phyloP scores from a whole-genome alignment of 495 filamentous ascomycete species.

The Penicillium fimorum region DNA sequence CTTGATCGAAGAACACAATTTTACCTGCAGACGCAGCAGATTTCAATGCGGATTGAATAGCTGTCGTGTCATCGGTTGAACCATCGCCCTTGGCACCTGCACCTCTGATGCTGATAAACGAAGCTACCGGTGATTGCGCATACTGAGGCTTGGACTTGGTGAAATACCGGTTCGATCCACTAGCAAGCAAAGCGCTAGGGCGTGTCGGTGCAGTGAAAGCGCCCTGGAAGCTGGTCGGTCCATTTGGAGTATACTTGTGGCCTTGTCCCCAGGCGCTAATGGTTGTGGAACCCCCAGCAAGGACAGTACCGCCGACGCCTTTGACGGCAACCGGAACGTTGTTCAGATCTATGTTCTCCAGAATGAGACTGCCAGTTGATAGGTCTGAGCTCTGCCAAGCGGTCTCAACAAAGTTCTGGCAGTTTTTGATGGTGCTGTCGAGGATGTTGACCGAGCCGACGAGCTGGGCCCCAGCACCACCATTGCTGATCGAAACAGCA shows the following conservation, averaged over 20 bases:
- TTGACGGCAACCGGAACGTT: constrained; percentile 62
- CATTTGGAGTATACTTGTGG: constrained; percentile 46
- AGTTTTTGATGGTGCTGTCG: constrained; percentile 62
- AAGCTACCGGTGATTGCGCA: constrained; percentile 44
- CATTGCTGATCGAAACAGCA: constrained; percentile 47
- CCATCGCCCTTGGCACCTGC: constrained; percentile 68
- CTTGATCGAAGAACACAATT: constrained; percentile 51
- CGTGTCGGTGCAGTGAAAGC: constrained; percentile 35
- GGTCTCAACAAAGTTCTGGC: constrained; percentile 62
- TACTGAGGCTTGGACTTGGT: constrained; percentile 56
- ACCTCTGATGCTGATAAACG: constrained; percentile 59
- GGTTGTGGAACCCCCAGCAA: constrained; percentile 57
- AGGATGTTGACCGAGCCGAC: constrained; percentile 52
- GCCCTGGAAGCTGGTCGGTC: constrained; percentile 44
- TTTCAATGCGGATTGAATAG: constrained; percentile 47
- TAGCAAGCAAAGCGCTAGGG: constrained; percentile 37
- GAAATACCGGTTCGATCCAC: constrained; percentile 44
- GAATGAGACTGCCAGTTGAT: constrained; percentile 52
- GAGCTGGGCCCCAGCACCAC: constrained; percentile 32
- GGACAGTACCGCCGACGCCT: constrained; percentile 48
- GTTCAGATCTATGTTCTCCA: constrained; percentile 68
- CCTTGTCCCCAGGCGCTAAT: constrained; percentile 57
- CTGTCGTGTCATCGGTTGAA: constrained; percentile 61
- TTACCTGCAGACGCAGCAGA: constrained; percentile 37
- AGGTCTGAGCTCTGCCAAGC: constrained; percentile 38